Evolutionary conservation across 805 yeast genomes (phyloP), one percentile per base, ranked within the genome.

Genomic region (Danielia reshetovae): DNA sequence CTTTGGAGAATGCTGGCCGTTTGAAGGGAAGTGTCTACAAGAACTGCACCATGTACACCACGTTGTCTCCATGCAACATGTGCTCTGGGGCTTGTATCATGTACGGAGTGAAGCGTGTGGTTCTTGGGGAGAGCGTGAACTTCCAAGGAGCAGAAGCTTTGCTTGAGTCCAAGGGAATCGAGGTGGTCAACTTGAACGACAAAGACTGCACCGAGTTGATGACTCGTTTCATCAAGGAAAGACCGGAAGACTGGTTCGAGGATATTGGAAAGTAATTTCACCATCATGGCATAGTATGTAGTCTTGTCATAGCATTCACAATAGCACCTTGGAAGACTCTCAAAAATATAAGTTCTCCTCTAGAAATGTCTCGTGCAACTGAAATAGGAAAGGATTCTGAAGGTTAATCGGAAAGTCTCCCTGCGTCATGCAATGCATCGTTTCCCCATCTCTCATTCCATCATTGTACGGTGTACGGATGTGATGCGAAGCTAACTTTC

Each of bases 61-160:
- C 96, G 0, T 66, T 90, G 46, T 85, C 95, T 6, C 97, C 97
- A 3, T 90, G 97, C 58, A 74, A 80, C 47, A 90, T 90, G 97
- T 90, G 97, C 58, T 77, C 93, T 4, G 97, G 97, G 14, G 95
- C 97, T 5, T 84, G 90, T 44, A 52, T 90, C 34, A 68, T 90
- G 71, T 90, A 88, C 62, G 96, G 95, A 26, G 74, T 90, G 47
- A 80, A 81, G 51, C 72, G 97, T 44, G 82, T 86, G 27, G 97
- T 90, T 0, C 51, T 88, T 59, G 96, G 96, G 19, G 98, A 90
- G 57, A 88, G 88, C 60, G 75, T 63, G 36, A 90, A 82, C 19
- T 90, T 84, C 49, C 47, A 71, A 22, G 96, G 97, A 9, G 95
- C 85, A 18, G 97, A 90, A 57, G 83, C 79, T 27, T 78, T 79